Evolutionary conservation across 2,329 filamentous ascomycete species (phyloP), one percentile per base, ranked within the genome.

Genomic region (Coniochaeta prunicola): DNA sequence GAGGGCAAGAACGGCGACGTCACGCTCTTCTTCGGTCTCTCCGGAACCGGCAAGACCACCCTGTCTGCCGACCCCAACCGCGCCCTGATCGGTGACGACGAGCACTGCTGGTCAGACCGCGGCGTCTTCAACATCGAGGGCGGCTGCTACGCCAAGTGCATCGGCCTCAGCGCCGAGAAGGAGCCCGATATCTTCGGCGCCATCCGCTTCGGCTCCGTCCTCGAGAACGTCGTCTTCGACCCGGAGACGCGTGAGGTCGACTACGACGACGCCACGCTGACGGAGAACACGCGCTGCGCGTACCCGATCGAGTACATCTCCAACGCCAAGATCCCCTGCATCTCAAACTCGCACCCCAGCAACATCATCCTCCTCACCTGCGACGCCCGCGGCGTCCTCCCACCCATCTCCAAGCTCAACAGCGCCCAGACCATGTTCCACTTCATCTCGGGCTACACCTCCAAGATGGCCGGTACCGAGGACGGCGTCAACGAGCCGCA

Each of bases 41-140:
- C 54, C n/a, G 54, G 54, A 40, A 56, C 54, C 36, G 54, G 54
- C 33, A 56, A 56, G 54, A 56, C 54, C 54, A 56, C 54, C 5
- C 54, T 56, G 15, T 56, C 54, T 3, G 54, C 54, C 19, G 54
- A 56, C 54, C 54, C 54, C 36, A 38, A 56, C 54, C 54, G 54
- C 24, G 19, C 33, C 34, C 36, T 56, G 15, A 56, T 99, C 69
- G 94, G 94, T 73, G 94, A 99, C 70, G 94, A 99, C 73, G 94
- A 99, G 88, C 94, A 99, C 85, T 97, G 94, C 89, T 99, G 94
- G 94, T 92, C 88, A 68, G 94, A 99, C 74, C 86, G 78, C 60
- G 94, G 94, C 75, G 87, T 99, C 73, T 99, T 99, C 89, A 99
- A 99, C 85, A 99, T 99, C 60, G 94, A 99, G 80, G 94, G 94